These are phyloP conservation scores for Colletotrichum aenigma DNA, from an alignment of 2,329 filamentous ascomycete genomes.

Conservation along the genomic window DNA sequence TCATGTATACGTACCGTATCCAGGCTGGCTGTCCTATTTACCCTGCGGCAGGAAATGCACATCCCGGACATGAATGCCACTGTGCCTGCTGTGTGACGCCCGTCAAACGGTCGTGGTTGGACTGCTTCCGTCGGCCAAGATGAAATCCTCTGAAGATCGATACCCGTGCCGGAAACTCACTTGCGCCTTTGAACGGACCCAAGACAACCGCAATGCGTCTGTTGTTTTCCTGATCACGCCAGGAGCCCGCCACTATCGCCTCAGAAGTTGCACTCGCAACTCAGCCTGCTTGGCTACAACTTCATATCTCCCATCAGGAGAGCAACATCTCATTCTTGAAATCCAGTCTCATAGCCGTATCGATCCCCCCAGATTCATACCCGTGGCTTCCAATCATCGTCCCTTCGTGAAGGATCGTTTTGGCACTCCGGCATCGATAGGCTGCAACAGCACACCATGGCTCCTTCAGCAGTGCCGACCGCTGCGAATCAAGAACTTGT, in stretches of 20 bases:
- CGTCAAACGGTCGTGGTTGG: background rate
- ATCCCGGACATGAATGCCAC: background rate
- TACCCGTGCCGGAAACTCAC: background rate
- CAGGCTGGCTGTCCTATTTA: background rate
- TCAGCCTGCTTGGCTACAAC: background rate
- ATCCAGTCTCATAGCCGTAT: background rate
- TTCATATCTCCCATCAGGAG: background rate
- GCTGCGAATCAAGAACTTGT: background rate
- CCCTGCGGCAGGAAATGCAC: background rate
- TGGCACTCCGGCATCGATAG: background rate
- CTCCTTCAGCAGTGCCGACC: conserved; percentile 5
- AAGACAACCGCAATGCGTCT: background rate
- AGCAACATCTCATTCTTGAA: background rate
- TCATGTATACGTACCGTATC: background rate
- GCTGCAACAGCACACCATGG: background rate
- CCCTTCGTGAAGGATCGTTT: background rate
- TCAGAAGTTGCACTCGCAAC: background rate
- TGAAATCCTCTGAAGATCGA: background rate
- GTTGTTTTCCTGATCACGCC: background rate
- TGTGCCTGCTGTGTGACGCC: background rate
- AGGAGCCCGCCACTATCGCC: background rate
- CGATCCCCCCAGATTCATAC: background rate
- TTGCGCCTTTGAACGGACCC: background rate
- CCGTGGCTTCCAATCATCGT: background rate
- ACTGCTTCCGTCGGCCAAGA: background rate